Base-by-base conservation (phyloP, 306 rosid genomes). In the Cicer arietinum region DNA sequence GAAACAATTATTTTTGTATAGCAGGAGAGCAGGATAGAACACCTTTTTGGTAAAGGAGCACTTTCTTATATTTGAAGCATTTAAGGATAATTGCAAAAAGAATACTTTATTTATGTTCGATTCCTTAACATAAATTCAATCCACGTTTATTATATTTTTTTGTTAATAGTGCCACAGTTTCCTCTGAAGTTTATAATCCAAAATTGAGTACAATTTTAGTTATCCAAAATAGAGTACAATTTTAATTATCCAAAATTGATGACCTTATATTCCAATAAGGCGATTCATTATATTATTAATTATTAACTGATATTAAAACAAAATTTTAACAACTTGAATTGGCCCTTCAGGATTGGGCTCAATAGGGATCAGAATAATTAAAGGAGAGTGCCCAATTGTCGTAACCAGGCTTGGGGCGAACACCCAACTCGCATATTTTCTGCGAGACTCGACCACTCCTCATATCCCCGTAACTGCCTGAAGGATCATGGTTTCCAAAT, bases 351-450 rank as follows among this genome's bases (percentile, higher is more conserved):
- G 61, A 0, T 12, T 6, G 44, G 66, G 45, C 22, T 60, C 6
- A 0, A 54, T 56, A 60, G 93, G 96, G 95, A 93, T 93, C 95
- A 93, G 97, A 93, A 79, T 3, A 87, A 81, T 46, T 0, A 0
- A 10, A 16, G 1, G 73, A 20, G 96, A 71, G 85, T 76, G 90
- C 75, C 97, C 91, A 39, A 2, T 13, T 79, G 96, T 93, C 98
- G 97, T 88, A 93, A 93, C 96, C 85, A 91, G 97, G 92, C 90
- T 43, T 42, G 67, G 95, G 82, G 87, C 65, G 57, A 86, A 76
- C 96, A 86, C 93, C 83, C 95, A 46, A 39, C 95, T 84, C 88
- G 77, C 90, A 86, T 35, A 0, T 1, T 9, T 0, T 0, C 0
- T 0, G 88, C 90, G 77, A 84, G 80, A 43, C 2, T 5, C 17